Evolutionary conservation across 257 asterid genomes (phyloP), one percentile per base, ranked within the genome.

Genomic region (Nicotiana benthamiana): DNA sequence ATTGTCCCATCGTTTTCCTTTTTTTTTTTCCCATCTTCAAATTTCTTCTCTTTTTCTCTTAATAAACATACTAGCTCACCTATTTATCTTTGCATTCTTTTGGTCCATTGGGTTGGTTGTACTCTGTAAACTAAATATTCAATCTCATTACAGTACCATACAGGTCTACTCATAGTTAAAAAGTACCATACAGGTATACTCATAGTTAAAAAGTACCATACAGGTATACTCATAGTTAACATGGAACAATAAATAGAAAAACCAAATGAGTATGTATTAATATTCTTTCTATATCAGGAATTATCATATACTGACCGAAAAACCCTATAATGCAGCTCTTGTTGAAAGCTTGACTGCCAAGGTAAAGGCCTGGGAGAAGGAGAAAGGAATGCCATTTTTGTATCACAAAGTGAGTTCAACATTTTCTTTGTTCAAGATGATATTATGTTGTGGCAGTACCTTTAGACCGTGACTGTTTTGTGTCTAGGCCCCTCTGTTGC

Each of bases 361-460:
- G 86, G 91, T 91, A 32, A 90, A 86, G 82, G 90, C 94, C 61
- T 91, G 97, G 97, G 96, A 93, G 86, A 83, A 62, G 40, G 97
- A 93, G 82, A 91, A 87, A 85, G 91, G 89, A 84, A 91, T 88
- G 88, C 86, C 90, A 1, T 93, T 93, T 79, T 81, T 90, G 64
- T 93, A 90, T 80, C 70, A 91, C 81, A 87, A 89, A 91, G 97
- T 88, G 86, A 82, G 80, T 56, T 27, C 65, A 59, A 22, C 75
- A 40, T 52, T 59, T 18, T 56, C 34, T 77, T 75, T 22, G 40
- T 54, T 67, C 32, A 24, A 80, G 78, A 36, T 54, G 77, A 53
- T 67, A 30, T 56, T 60, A 75, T 61, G 32, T 65, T 75, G 59
- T 63, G 72, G 72, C 32, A 64, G 77, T 53, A 64, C 30, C 65